Evolutionary conservation across 768 basidiomycete species (phyloP), one percentile per base, ranked within the genome.

Genomic region (Albatrellus ellisii): DNA sequence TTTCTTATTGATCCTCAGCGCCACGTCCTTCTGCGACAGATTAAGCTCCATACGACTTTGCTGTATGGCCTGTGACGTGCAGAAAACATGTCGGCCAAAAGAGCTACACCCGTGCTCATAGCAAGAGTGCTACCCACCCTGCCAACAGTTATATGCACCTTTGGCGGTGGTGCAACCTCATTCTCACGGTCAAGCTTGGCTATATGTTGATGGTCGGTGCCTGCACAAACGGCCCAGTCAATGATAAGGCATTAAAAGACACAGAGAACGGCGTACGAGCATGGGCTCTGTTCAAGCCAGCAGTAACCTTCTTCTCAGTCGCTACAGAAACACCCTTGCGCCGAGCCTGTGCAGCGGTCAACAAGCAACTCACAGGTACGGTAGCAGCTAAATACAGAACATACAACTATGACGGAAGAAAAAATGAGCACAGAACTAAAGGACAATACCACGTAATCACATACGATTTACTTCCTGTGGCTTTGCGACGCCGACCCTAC

Each of bases 151-250:
- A 77, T 68, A 2, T 69, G 58, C 49, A 97, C 65, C 63, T 89
- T 94, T 41, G 82, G 51, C 36, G 92, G 92, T 6, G 91, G 90
- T 7, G 90, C 88, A 18, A 94, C 90, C 55, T 94, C 91, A 59
- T 97, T 92, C 53, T 95, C 89, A 33, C 87, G 77, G 61, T 92
- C 91, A 32, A 97, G 79, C 56, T 92, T 92, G 20, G 85, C 90
- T 57, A 92, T 91, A 43, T 76, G 77, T 57, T 90, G 87, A 64
- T 94, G 89, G 63, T 97, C 91, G 49, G 87, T 85, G 26, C 85
- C 88, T 91, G 45, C 33, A 22, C 20, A 9, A 26, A n/a, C 28
- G 12, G 14, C 5, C 9, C 5, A 26, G 48, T 17, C 48, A 20
- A 2, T 24, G 36, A 7, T 26, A 29, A 24, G 6, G 26, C 14